Conservation (phyloP, 306 rosid genomes). For the apple (Malus domestica) region ASM211411v1 NC_041797.1:6630501-6631000, state of each 20-base stretch:
- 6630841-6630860: constrained; percentile 69
- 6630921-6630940: constrained; percentile 23
- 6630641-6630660: not conserved
- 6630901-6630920: constrained; percentile 40
- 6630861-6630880: constrained; percentile 45
- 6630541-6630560: not conserved
- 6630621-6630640: not conserved
- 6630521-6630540: not conserved
- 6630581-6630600: not conserved
- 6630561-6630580: not conserved
- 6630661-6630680: not conserved
- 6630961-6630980: not conserved
- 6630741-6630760: constrained; percentile 7
- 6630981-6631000: constrained; percentile 4
- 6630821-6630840: constrained; percentile 48
- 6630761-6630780: not conserved
- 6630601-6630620: not conserved
- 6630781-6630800: not conserved
- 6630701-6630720: not conserved
- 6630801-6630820: constrained; percentile 18
- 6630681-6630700: not conserved
- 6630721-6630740: not conserved
- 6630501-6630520: not conserved
- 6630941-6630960: not conserved
- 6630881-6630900: constrained; percentile 42